Evolutionary conservation across 139 green algal species (phyloP).

Genomic region (Trebouxia sp.): DNA sequence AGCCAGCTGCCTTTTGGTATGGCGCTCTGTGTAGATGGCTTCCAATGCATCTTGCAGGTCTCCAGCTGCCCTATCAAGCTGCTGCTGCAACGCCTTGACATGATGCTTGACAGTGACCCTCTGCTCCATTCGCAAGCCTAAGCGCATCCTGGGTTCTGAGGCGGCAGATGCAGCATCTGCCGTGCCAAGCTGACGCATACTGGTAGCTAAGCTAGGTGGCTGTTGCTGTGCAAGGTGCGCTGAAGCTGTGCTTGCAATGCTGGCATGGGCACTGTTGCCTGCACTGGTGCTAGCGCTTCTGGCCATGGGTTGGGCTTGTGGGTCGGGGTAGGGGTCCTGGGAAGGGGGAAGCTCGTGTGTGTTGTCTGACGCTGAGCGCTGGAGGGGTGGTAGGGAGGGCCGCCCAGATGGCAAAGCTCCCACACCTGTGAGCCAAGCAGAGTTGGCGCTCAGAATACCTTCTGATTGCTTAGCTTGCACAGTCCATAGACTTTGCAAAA

Average conservation of each 20-base stretch:
- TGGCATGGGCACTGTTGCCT: not conserved
- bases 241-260: conserved; percentile 3
- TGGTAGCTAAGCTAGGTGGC: not conserved
- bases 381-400: not conserved
- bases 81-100: conserved; percentile 28
- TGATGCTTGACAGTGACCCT: conserved; percentile 51
- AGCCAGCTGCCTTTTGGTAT: conserved; percentile 18
- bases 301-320: not conserved
- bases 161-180: not conserved
- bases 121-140: conserved; percentile 62
- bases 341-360: not conserved
- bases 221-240: not conserved
- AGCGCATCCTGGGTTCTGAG: conserved; percentile 34
- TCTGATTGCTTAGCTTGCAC: too few species aligned
- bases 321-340: not conserved
- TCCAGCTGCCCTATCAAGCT: conserved; percentile 32
- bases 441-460: too few species aligned
- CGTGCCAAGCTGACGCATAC: not conserved
- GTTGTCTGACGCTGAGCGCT: conserved; percentile 10
- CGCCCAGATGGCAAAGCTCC: not conserved
- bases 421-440: not conserved
- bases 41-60: conserved; percentile 33
- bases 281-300: not conserved
- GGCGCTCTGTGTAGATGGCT: conserved; percentile 23
- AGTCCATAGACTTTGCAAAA: too few species aligned